Evolutionary conservation across 2,329 filamentous ascomycete species (phyloP).

Genomic region (Fusarium hostae): DNA sequence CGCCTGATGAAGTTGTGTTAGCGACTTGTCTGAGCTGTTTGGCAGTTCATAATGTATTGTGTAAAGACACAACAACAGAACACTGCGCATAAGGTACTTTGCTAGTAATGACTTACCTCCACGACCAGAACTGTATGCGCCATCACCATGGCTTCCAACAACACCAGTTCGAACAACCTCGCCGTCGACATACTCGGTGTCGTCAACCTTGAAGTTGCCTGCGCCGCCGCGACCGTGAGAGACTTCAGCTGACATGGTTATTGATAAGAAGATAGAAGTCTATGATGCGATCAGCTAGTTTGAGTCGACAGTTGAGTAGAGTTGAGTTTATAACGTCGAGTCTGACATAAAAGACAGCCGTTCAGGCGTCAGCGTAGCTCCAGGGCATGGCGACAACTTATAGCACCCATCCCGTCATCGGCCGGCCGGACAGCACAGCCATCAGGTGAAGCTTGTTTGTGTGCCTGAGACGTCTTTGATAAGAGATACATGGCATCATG

Average conservation of each 20-base stretch:
- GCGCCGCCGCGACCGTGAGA: slow-evolving; percentile 71
- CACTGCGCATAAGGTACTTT: background rate
- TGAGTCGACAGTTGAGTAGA: background rate
- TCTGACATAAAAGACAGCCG: slow-evolving; percentile 18
- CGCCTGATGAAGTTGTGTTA: slow-evolving; percentile 53
- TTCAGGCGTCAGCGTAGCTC: slow-evolving; percentile 22
- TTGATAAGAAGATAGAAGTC: slow-evolving; percentile 15
- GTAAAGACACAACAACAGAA: background rate
- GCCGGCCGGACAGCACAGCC: slow-evolving; percentile 23
- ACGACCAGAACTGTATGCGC: slow-evolving; percentile 68
- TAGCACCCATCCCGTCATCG: slow-evolving; percentile 24
- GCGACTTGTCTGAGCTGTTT: background rate
- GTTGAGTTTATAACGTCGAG: background rate
- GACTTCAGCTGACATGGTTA: slow-evolving; percentile 58
- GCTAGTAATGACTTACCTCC: slow-evolving; percentile 58
- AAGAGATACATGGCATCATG: slow-evolving; percentile 39
- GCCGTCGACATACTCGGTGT: slow-evolving; percentile 70
- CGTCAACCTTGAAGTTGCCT: slow-evolving; percentile 69
- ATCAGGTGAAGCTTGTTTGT: slow-evolving; percentile 39
- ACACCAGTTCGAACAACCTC: slow-evolving; percentile 67
- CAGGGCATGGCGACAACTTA: slow-evolving; percentile 43
- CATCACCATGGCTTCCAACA: slow-evolving; percentile 67
- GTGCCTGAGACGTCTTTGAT: slow-evolving; percentile 25
- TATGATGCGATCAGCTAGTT: background rate
- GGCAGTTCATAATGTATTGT: background rate